Evolutionary conservation across 768 basidiomycete genomes (phyloP).

Genomic region (Tulasnella sp.): DNA sequence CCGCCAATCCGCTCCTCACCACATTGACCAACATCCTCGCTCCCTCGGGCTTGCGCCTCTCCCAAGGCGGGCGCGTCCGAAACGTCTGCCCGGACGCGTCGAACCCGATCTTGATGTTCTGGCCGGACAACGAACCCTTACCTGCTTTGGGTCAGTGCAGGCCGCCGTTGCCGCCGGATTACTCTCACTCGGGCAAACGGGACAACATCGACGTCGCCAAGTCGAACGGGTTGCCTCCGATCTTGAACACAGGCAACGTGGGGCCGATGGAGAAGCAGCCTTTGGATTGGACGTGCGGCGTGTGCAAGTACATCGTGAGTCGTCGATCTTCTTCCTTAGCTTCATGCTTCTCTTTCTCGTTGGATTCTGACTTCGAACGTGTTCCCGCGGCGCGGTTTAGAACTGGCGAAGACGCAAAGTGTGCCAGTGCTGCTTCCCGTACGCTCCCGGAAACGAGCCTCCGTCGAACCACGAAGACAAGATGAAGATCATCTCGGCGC

Average conservation of each 20-base stretch:
- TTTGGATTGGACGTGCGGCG: slow-evolving; percentile 70
- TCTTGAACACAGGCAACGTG: slow-evolving; percentile 82
- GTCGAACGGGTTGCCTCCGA: slow-evolving; percentile 58
- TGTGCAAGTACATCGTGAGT: slow-evolving; percentile 66
- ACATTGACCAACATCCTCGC: slow-evolving; percentile 52
- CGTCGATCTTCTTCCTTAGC: background rate
- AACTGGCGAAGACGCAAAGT: slow-evolving; percentile 87
- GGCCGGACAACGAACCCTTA: slow-evolving; percentile 85
- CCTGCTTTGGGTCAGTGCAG: slow-evolving; percentile 66
- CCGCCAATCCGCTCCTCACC: slow-evolving; percentile 47
- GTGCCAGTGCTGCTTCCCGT: slow-evolving; percentile 80
- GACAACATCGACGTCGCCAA: no score
- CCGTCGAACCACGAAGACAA: slow-evolving; percentile 20
- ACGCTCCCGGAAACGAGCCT: slow-evolving; percentile 40
- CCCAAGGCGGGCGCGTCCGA: slow-evolving; percentile 71
- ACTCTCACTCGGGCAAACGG: background rate
- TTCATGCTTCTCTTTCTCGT: background rate
- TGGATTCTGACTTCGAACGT: no score
- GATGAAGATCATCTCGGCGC: slow-evolving; percentile 15
- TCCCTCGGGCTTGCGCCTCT: slow-evolving; percentile 75
- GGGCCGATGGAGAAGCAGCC: slow-evolving; percentile 67
- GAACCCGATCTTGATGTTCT: slow-evolving; percentile 73
- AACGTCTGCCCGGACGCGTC: slow-evolving; percentile 72
- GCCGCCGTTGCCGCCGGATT: no score
- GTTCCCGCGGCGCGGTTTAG: background rate